Evolutionary conservation across 257 asterid genomes (phyloP).

Genomic region (Nicotiana paniculata): DNA sequence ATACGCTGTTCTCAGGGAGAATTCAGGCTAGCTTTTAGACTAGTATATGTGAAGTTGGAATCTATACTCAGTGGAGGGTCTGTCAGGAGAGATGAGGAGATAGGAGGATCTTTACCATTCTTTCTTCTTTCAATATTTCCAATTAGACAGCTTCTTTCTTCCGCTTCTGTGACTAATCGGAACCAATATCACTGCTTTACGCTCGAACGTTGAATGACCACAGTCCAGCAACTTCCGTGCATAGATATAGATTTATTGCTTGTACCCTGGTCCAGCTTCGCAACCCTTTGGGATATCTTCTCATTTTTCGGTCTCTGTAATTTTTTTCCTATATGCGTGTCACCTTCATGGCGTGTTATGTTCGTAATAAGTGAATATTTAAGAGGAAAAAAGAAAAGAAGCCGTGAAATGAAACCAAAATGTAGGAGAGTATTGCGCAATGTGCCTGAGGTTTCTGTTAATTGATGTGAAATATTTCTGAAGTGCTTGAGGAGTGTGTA

Average conservation of each 20-base stretch:
- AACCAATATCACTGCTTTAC: background rate
- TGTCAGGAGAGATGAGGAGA: background rate
- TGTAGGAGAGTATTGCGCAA: background rate
- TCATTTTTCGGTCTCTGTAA: background rate
- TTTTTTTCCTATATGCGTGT: background rate
- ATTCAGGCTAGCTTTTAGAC: background rate
- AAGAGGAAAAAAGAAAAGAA: background rate
- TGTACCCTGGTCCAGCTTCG: background rate
- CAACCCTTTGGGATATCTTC: background rate
- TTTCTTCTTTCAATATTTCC: background rate
- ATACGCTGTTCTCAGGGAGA: background rate
- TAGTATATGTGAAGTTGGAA: background rate
- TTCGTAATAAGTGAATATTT: background rate
- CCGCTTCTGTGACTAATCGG: background rate
- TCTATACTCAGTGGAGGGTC: background rate
- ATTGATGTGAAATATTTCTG: background rate
- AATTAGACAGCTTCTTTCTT: background rate
- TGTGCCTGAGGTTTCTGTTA: background rate
- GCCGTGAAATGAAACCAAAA: background rate
- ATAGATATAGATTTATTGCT: background rate
- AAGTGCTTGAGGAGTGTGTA: background rate
- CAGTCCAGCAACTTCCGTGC: background rate
- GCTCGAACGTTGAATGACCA: background rate
- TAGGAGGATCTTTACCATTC: background rate
- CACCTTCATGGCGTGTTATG: background rate